Evolutionary conservation across 352 stramenopile genomes (phyloP).

Genomic region (Chrysophaeum taylorii): DNA sequence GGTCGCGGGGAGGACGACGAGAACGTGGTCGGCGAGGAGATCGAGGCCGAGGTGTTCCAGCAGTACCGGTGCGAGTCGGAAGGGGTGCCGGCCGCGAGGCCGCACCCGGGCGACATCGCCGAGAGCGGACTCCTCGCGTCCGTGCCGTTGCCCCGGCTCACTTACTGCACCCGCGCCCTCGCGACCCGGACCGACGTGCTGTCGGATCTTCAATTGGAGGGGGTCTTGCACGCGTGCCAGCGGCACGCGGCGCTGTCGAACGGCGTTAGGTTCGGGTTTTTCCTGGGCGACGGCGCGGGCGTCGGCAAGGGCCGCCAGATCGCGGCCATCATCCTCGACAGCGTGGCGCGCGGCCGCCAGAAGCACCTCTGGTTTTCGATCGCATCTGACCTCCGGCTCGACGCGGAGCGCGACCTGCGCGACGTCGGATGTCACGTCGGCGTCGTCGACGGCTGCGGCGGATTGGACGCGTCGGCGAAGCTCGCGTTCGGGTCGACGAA

Average conservation of each 20-base stretch:
- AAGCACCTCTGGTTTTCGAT: conserved; percentile 64
- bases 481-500: neutral
- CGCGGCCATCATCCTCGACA: conserved; percentile 52
- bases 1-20: conserved; percentile 9
- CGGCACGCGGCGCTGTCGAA: conserved; percentile 16
- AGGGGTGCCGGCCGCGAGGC: neutral
- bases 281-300: conserved; percentile 57
- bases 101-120: conserved; percentile 19
- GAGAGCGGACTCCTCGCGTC: conserved; percentile 16
- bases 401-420: conserved; percentile 44
- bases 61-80: neutral
- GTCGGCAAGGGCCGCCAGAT: conserved; percentile 64
- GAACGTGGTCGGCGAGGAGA: neutral
- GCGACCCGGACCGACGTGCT: conserved; percentile 19
- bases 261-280: conserved; percentile 42
- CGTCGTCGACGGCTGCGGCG: conserved; percentile 34
- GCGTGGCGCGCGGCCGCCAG: conserved; percentile 33
- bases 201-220: conserved; percentile 29
- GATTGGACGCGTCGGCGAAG: conserved; percentile 25
- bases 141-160: conserved; percentile 16
- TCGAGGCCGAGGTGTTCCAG: neutral
- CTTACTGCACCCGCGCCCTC: conserved; percentile 4
- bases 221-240: conserved; percentile 30
- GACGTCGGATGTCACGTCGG: conserved; percentile 30
- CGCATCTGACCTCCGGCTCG: conserved; percentile 47